Percentiles rank a stretch among this genome's conserved stretches.
phyloP scores from a whole-genome alignment of 257 asterid species.

The Solanum virginianum region DNA sequence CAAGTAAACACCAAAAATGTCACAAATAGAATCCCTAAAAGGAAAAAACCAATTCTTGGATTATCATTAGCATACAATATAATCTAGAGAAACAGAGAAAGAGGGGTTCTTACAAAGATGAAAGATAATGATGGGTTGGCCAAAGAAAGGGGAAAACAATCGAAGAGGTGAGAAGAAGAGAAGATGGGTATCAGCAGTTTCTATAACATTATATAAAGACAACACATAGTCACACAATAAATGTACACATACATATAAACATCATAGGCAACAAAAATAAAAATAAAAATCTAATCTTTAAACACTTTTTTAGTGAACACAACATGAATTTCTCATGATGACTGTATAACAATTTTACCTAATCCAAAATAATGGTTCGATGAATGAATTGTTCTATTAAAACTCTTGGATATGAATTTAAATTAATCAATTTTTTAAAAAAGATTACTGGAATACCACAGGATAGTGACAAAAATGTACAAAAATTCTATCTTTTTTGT shows the following conservation, averaged over 20 bases:
- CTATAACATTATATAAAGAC: slow-evolving; percentile 6
- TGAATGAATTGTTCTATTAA: too few relatives aligned
- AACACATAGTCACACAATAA: background rate
- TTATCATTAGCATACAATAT: background rate
- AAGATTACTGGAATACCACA: background rate
- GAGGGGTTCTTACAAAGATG: slow-evolving; percentile 36
- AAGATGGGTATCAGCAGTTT: slow-evolving; percentile 32
- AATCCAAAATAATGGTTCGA: too few relatives aligned
- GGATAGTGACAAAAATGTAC: slow-evolving; percentile 11
- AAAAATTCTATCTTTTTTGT: background rate
- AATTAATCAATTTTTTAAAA: background rate
- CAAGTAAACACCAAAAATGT: background rate
- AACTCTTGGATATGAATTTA: background rate
- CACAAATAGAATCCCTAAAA: background rate
- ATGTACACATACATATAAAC: slow-evolving; percentile 1
- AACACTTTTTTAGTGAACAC: background rate
- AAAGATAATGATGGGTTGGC: slow-evolving; percentile 26
- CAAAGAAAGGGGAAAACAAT: slow-evolving; percentile 31
- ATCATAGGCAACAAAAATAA: background rate
- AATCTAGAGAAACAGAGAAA: slow-evolving; percentile 8
- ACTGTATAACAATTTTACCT: slow-evolving; percentile 4
- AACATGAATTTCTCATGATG: background rate
- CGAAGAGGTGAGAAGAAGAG: slow-evolving; percentile 17
- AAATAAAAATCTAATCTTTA: background rate
- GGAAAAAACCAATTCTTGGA: slow-evolving; percentile 5